A percentile compares a stretch with the other conserved stretches of the same genome.
phyloP scores from a whole-genome alignment of 352 stramenopile genomes.

The Globisporangium irregulare region DNA sequence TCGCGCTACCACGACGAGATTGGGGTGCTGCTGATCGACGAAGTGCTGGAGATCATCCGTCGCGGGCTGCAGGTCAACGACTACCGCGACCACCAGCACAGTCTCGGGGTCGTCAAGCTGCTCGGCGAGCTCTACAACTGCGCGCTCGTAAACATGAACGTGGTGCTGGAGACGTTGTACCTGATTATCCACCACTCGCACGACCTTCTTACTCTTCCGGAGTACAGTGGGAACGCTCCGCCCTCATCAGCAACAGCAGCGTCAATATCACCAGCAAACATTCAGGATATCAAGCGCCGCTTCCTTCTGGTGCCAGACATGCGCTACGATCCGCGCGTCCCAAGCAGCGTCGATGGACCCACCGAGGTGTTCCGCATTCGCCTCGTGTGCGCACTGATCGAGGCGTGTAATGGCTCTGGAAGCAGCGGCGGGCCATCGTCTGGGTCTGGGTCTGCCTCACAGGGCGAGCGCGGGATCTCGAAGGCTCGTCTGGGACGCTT shows the following conservation, averaged over 20 bases:
- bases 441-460: conserved; percentile 18
- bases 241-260: conserved; percentile 2
- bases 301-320: conserved; percentile 74
- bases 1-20: conserved; percentile 90
- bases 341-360: conserved; percentile 87
- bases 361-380: conserved; percentile 93
- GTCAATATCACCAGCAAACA: conserved; percentile 17
- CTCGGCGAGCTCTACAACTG: conserved; percentile 94
- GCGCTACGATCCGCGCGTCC: conserved; percentile 86
- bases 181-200: conserved; percentile 95
- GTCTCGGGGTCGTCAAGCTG: conserved; percentile 90
- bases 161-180: conserved; percentile 94
- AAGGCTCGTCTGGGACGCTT: conserved; percentile 85
- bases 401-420: conserved; percentile 52
- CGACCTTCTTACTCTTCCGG: conserved; percentile 76
- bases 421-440: background rate
- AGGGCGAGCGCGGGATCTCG: conserved; percentile 83
- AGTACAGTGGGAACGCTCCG: conserved; percentile 42
- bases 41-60: conserved; percentile 91
- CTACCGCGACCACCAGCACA: conserved; percentile 91
- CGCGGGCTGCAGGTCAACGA: conserved; percentile 88
- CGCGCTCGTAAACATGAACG: conserved; percentile 87
- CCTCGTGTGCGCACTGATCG: conserved; percentile 92
- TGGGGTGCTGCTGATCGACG: conserved; percentile 89
- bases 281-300: conserved; percentile 60